Evolutionary conservation across 2,329 filamentous ascomycete genomes (phyloP), one percentile per base, ranked within the genome.

Genomic region (Colletotrichum costaricense): DNA sequence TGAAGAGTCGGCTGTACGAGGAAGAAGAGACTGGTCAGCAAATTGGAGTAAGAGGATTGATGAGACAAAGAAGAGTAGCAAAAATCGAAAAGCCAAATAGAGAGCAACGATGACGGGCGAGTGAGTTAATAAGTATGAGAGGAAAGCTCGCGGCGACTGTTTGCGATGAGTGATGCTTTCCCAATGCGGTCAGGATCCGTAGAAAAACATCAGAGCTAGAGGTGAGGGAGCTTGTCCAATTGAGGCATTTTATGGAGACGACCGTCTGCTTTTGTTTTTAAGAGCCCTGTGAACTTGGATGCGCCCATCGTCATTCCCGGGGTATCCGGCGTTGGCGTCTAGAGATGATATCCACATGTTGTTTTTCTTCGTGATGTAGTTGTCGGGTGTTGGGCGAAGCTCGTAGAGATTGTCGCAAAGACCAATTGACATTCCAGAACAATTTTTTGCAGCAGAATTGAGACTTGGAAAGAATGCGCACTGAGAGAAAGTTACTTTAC

Each of bases 161-260:
- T 30, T 28, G 35, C 19, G 24, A 52, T 54, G 28, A 30, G 35
- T 16, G 55, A 54, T 9, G 30, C 22, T 26, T 57, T 35, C 63
- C 63, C 19, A 63, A 65, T 30, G 52, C 33, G 62, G 46, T 46
- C 63, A 38, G 35, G 42, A 56, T 62, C 22, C 19, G 24, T n/a
- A 42, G 33, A 42, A 60, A 58, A 62, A 49, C 56, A 57, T 46
- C 42, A 59, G 65, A 49, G 49, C 55, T 33, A 52, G 24, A 64
- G 46, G 16, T 49, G 26, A 22, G 24, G 9, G 30, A 60, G 62
- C 71, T 73, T 71, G 28, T 62, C 71, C 71, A n/a, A 66, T 66
- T 63, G 56, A 66, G 71, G 71, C 24, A 66, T 66, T 73, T 71
- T 56, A 66, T 73, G 71, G 71, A 71, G 71, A 66, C 62, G 46